Percentiles rank a stretch among this genome's conserved stretches.
These are phyloP conservation scores for Alnus rubra DNA, from an alignment of 306 rosid species.

Conservation along the genomic window DNA sequence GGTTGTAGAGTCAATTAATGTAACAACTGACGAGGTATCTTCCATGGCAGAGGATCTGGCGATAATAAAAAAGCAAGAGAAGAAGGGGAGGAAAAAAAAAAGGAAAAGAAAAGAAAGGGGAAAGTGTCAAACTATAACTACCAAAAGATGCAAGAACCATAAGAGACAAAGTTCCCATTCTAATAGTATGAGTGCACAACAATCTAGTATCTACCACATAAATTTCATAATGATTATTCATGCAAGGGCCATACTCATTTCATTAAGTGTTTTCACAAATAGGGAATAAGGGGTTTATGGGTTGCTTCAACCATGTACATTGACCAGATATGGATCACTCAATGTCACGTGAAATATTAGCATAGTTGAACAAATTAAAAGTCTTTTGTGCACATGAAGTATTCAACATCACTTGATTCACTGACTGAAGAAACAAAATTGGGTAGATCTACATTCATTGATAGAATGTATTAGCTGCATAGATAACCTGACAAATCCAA, in stretches of 20 bases:
- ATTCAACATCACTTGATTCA: background rate
- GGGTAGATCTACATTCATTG: background rate
- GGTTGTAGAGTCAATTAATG: conserved; percentile 77
- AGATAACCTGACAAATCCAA: background rate
- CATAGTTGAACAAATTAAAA: background rate
- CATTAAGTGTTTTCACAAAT: too few relatives aligned
- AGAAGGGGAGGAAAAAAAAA: too few relatives aligned
- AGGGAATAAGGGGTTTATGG: background rate
- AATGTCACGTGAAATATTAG: background rate
- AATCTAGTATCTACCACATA: too few relatives aligned
- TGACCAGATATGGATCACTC: background rate
- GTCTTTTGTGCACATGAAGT: background rate
- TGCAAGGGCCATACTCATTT: too few relatives aligned
- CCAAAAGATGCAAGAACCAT: background rate
- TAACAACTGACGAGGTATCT: conserved; percentile 65
- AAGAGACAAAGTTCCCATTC: background rate
- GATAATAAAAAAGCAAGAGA: conserved; percentile 19
- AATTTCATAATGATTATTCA: too few relatives aligned
- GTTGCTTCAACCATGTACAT: background rate
- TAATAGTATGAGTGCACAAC: background rate
- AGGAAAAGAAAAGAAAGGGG: background rate
- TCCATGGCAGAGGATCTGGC: conserved; percentile 78
- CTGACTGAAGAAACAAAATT: background rate
- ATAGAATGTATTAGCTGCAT: background rate
- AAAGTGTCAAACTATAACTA: background rate